These are phyloP conservation scores for Corylus americana DNA, from an alignment of 306 rosid genomes.

Conservation along the genomic window DNA sequence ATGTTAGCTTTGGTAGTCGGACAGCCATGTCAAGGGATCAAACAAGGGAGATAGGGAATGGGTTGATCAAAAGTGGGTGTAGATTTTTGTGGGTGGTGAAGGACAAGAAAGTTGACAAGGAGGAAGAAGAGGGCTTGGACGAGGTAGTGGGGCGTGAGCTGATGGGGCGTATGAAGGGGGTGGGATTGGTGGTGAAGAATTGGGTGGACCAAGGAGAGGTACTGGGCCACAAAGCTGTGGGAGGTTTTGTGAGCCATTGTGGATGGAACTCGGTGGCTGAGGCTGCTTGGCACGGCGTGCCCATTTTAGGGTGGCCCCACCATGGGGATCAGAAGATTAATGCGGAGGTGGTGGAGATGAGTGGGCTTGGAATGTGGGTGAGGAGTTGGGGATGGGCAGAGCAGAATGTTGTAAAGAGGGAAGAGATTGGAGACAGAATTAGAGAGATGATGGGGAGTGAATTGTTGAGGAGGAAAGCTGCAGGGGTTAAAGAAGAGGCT, in stretches of 20 bases:
- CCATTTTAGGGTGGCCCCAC: conserved; percentile 56
- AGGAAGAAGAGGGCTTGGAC: conserved; percentile 37
- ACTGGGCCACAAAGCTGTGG: conserved; percentile 43
- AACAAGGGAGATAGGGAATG: conserved; percentile 48
- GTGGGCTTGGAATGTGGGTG: conserved; percentile 57
- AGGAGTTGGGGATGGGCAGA: conserved; percentile 56
- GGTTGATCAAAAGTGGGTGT: conserved; percentile 45
- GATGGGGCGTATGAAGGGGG: conserved; percentile 31
- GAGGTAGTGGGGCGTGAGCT: conserved; percentile 39
- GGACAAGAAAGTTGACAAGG: conserved; percentile 48
- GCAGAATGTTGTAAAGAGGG: conserved; percentile 34
- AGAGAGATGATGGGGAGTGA: conserved; percentile 51
- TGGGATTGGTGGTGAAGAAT: conserved; percentile 44
- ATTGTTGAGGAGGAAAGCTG: conserved; percentile 28
- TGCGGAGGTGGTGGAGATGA: conserved; percentile 44
- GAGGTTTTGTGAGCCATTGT: conserved; percentile 58
- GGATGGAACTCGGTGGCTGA: conserved; percentile 61
- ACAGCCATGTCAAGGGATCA: conserved; percentile 43
- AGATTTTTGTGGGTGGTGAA: conserved; percentile 63
- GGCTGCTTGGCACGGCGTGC: conserved; percentile 53
- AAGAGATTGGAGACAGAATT: conserved; percentile 51
- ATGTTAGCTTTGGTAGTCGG: conserved; percentile 55
- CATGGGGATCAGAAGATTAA: conserved; percentile 58
- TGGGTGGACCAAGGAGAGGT: conserved; percentile 56
- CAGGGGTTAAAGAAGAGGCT: conserved; percentile 30